phyloP scores from a whole-genome alignment of 2,329 filamentous ascomycete species.

The Lasiodiplodia gonubiensis region DNA sequence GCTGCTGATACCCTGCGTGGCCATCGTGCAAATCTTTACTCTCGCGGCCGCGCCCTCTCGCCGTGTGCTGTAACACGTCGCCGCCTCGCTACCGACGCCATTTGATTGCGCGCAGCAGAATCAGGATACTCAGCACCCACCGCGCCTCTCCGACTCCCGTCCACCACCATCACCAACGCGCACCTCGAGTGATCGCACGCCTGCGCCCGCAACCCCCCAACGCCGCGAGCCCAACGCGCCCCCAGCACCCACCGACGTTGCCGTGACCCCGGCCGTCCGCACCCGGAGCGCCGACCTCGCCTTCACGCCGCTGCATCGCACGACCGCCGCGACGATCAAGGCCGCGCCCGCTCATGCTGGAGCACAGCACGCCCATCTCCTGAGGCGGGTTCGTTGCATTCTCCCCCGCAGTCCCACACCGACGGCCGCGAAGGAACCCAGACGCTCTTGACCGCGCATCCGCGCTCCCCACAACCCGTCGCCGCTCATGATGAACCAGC shows the following conservation, averaged over 20 bases:
- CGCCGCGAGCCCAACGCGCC: conserved; percentile 6
- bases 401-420: conserved; percentile 15
- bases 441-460: conserved; percentile 19
- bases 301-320: conserved; percentile 24
- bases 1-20: conserved; percentile 26
- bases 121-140: conserved; percentile 29
- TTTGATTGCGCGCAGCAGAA: conserved; percentile 29
- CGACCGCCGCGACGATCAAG: conserved; percentile 21
- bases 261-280: conserved; percentile 16
- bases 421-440: conserved; percentile 18
- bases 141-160: conserved; percentile 22
- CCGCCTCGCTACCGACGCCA: conserved; percentile 29
- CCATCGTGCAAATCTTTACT: conserved; percentile 24
- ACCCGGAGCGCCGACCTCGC: conserved; percentile 28
- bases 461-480: conserved; percentile 12
- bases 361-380: conserved; percentile 19
- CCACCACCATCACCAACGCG: conserved; percentile 32
- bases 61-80: conserved; percentile 23
- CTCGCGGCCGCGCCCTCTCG: conserved; percentile 12
- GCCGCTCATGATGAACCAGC: conserved; percentile 46
- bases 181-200: conserved; percentile 32
- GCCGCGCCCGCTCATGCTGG: conserved; percentile 28
- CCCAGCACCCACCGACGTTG: conserved; percentile 1
- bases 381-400: conserved; percentile 26
- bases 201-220: conserved; percentile 24